These are phyloP conservation scores for Turnera subulata DNA, from an alignment of 345 rosid species.

Conservation along the genomic window DNA sequence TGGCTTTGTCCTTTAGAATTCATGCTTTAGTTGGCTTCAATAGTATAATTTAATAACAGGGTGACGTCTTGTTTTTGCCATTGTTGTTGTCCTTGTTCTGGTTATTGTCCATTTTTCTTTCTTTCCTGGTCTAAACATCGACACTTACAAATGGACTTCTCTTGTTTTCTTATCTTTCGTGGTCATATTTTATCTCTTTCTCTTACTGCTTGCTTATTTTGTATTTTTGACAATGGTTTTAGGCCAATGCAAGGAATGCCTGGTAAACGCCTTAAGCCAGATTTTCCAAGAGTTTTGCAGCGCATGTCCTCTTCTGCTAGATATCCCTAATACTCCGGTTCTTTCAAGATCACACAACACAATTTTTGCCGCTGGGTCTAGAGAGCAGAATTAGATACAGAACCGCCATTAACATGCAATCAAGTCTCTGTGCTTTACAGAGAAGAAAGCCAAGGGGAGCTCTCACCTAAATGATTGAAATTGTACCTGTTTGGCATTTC, in stretches of 20 bases:
- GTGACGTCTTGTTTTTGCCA: too few relatives aligned
- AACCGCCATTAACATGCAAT: constrained; percentile 2
- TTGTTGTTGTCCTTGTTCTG: too few relatives aligned
- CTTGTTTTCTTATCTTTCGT: neutral
- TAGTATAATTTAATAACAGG: too few relatives aligned
- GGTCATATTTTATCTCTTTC: too few relatives aligned
- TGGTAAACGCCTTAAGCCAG: constrained; percentile 67
- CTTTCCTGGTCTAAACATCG: too few relatives aligned
- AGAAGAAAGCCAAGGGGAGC: constrained; percentile 9
- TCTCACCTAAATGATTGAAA: constrained; percentile 3
- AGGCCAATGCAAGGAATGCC: constrained; percentile 66
- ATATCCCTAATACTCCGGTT: constrained; percentile 51
- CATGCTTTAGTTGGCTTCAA: too few relatives aligned
- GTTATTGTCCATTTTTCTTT: too few relatives aligned
- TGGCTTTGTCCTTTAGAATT: too few relatives aligned
- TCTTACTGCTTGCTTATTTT: constrained; percentile 5
- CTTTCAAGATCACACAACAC: constrained; percentile 31
- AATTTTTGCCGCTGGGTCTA: constrained; percentile 1
- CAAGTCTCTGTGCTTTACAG: neutral
- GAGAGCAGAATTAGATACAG: neutral
- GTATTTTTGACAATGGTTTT: constrained; percentile 8
- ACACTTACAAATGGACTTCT: neutral
- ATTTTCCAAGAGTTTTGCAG: constrained; percentile 56
- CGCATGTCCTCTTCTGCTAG: constrained; percentile 79
- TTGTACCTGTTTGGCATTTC: too few relatives aligned